These are phyloP conservation scores for Pinus albicaulis DNA, from an alignment of 75 land plant species.

Conservation along the genomic window DNA sequence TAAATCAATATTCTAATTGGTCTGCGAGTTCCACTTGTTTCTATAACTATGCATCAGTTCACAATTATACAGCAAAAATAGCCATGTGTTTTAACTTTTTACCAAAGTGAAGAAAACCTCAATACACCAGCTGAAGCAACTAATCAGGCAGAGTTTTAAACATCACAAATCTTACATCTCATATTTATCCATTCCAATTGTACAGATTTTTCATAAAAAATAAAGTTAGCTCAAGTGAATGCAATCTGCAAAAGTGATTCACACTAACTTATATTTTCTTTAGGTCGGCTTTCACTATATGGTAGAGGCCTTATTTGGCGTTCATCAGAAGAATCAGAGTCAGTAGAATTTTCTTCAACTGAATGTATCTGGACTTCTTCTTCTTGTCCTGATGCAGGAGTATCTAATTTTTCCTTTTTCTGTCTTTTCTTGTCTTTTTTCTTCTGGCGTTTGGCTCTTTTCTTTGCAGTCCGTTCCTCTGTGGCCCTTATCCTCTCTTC, in stretches of 20 bases:
- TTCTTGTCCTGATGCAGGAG: constrained; percentile 15
- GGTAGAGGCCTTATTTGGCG: neutral
- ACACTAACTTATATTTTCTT: neutral
- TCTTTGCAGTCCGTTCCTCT: constrained; percentile 89
- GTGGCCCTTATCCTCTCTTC: constrained; percentile 76
- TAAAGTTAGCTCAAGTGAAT: neutral
- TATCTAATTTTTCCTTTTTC: constrained; percentile 38
- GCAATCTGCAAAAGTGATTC: neutral
- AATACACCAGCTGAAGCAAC: neutral
- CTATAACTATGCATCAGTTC: too few species aligned
- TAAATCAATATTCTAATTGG: too few species aligned
- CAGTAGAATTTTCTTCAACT: constrained; percentile 32
- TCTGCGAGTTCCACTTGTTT: too few species aligned
- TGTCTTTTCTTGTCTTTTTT: constrained; percentile 72
- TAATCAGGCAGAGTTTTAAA: neutral
- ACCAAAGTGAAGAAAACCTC: neutral
- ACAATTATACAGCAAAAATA: too few species aligned
- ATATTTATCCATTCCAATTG: neutral
- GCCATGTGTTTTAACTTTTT: neutral
- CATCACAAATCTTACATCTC: neutral
- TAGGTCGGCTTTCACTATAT: neutral
- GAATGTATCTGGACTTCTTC: constrained; percentile 12
- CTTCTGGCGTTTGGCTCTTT: constrained; percentile 77
- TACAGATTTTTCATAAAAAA: neutral
- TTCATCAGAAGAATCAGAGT: constrained; percentile 6